Conservation (phyloP, 495 filamentous ascomycete species). For the Cercophora newfieldiana region DNA sequence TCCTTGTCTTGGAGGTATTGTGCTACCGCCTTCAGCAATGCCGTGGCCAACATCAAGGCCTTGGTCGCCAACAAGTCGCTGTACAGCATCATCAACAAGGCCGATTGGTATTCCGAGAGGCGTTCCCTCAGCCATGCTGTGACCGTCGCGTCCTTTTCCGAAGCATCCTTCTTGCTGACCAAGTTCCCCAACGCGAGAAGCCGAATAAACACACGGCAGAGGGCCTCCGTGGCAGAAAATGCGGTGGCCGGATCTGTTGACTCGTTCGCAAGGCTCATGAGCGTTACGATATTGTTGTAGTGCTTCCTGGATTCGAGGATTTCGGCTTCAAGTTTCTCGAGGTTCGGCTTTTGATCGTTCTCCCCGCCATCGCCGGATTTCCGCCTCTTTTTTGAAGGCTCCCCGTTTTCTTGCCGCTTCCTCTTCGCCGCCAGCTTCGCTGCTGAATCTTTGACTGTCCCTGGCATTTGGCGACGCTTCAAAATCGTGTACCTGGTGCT, state of each 20-base stretch:
- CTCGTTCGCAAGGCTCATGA: slow-evolving; percentile 61
- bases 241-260: slow-evolving; percentile 38
- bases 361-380: slow-evolving; percentile 42
- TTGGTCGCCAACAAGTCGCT: slow-evolving; percentile 55
- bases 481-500: background rate
- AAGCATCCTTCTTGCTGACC: slow-evolving; percentile 57
- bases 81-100: slow-evolving; percentile 55
- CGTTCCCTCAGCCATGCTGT: slow-evolving; percentile 76
- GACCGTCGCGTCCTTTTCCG: slow-evolving; percentile 73
- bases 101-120: slow-evolving; percentile 65
- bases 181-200: slow-evolving; percentile 76
- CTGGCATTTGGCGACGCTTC: slow-evolving; percentile 28
- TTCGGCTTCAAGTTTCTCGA: slow-evolving; percentile 70
- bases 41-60: slow-evolving; percentile 77
- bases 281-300: slow-evolving; percentile 85
- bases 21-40: slow-evolving; percentile 74
- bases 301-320: slow-evolving; percentile 81
- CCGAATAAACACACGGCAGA: slow-evolving; percentile 87
- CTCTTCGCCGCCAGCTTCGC: slow-evolving; percentile 41
- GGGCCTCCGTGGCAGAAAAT: slow-evolving; percentile 68
- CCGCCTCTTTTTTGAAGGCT: slow-evolving; percentile 51
- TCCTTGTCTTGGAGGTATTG: slow-evolving; percentile 59
- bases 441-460: slow-evolving; percentile 21
- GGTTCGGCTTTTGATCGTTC: slow-evolving; percentile 52
- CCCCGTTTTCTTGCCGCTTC: slow-evolving; percentile 46